A percentile compares a stretch with the other conserved stretches of the same genome.
phyloP scores from a whole-genome alignment of 768 basidiomycete genomes.

The Lactifluus subvellereus region DNA sequence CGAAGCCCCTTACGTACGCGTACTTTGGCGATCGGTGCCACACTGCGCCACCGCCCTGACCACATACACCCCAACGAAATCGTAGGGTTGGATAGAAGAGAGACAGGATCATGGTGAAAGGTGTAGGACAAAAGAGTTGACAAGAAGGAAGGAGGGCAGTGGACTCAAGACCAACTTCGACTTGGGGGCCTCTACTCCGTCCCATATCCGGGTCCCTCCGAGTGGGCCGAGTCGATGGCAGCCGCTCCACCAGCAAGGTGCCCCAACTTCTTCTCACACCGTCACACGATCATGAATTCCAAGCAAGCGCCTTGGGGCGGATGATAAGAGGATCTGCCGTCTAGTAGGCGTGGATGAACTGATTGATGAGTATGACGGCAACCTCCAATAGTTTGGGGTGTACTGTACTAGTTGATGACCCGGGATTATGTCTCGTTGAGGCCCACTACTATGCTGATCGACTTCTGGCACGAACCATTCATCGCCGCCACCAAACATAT shows the following conservation, averaged over 20 bases:
- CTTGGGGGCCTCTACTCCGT: background rate
- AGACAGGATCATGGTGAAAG: background rate
- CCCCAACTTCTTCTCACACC: background rate
- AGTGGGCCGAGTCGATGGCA: too few species aligned
- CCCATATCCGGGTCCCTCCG: too few species aligned
- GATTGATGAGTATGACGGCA: background rate
- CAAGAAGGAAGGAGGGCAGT: background rate
- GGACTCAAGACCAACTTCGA: background rate
- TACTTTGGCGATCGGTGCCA: background rate
- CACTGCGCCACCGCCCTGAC: background rate
- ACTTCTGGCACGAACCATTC: background rate
- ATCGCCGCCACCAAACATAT: too few species aligned
- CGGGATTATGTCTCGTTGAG: background rate
- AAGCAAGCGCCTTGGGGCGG: background rate
- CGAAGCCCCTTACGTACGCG: background rate
- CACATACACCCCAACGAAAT: background rate
- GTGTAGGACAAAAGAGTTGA: background rate
- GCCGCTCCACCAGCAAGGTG: background rate
- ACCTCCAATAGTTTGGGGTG: background rate
- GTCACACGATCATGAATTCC: constrained; percentile 6
- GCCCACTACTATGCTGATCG: background rate
- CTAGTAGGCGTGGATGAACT: background rate
- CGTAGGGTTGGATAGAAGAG: background rate
- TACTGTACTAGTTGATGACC: background rate
- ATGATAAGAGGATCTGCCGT: background rate